Evolutionary conservation across 306 rosid genomes (phyloP), one percentile per base, ranked within the genome.

Genomic region (Rosa multiflora): DNA sequence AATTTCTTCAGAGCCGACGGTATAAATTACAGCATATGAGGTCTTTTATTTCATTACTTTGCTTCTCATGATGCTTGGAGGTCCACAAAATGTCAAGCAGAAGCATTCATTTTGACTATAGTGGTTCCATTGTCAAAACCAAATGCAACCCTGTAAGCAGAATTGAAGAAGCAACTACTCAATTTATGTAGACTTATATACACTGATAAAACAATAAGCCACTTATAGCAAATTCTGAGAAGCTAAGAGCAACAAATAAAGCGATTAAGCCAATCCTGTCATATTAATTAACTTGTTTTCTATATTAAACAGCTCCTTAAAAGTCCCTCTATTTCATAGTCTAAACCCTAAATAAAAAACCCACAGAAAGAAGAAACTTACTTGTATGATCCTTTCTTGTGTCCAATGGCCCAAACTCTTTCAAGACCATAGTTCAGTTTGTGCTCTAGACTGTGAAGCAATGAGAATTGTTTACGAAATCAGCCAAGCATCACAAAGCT

Each of bases 331-430:
- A 56, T 56, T 56, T 56, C 63, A 18, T 56, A 17, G 26, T 58
- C 64, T n/a, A 20, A 59, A 21, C 10, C 35, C 13, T 17, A 40
- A 4, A 66, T 67, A 3, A 23, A 58, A 46, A 6, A 70, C 20
- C 14, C 35, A 70, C 14, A 17, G 63, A 10, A 69, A 52, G 37
- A 14, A 11, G 0, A 44, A 44, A 44, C 83, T 83, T 83, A 89
- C 90, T 62, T 37, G 21, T 76, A 3, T 80, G 89, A 80, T 82
- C 92, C 90, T 80, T 86, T 80, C 70, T 69, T 80, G 79, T 72
- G 80, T 81, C 82, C 93, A 61, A 89, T 75, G 13, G 82, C 76
- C 97, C 93, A 91, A 20, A 89, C 90, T 80, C 92, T 89, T 81
- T 78, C 88, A 13, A 91, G 88, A 80, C 58, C 86, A 79, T 75